phyloP scores from a whole-genome alignment of 2,329 filamentous ascomycete genomes.

The Colletotrichum sp. region DNA sequence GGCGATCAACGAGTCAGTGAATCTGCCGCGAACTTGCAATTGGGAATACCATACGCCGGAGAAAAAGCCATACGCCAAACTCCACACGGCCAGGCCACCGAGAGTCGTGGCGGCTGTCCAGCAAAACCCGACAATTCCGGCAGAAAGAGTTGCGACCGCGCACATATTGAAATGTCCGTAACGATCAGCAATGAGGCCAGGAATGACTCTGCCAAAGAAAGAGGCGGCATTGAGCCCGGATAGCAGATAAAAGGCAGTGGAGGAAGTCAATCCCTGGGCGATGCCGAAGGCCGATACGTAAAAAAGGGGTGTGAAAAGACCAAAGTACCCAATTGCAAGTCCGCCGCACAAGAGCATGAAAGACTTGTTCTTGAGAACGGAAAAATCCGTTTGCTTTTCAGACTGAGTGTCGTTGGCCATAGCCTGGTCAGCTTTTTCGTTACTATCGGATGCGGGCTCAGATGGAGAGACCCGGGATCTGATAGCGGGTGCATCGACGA shows the following conservation, averaged over 20 bases:
- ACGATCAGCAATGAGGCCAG: conserved; percentile 56
- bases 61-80: conserved; percentile 49
- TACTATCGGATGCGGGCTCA: neutral
- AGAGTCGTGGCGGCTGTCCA: conserved; percentile 47
- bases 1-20: conserved; percentile 9
- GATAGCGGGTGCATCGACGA: conserved; percentile 13
- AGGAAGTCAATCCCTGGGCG: conserved; percentile 47
- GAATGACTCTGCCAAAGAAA: conserved; percentile 55
- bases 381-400: neutral
- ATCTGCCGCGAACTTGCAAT: accelerated
- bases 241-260: conserved; percentile 65
- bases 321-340: conserved; percentile 28
- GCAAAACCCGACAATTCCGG: conserved; percentile 45
- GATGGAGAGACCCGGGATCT: too few species aligned
- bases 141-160: conserved; percentile 28
- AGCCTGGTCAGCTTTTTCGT: neutral
- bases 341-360: neutral
- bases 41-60: conserved; percentile 39
- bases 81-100: conserved; percentile 48
- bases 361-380: conserved; percentile 23
- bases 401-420: neutral
- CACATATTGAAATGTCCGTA: conserved; percentile 50
- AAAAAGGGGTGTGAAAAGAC: conserved; percentile 58
- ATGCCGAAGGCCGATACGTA: conserved; percentile 61
- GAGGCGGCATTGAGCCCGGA: conserved; percentile 66